Conservation (phyloP, 805 yeast genomes). For the Grigorovia yakushimaensis region DNA sequence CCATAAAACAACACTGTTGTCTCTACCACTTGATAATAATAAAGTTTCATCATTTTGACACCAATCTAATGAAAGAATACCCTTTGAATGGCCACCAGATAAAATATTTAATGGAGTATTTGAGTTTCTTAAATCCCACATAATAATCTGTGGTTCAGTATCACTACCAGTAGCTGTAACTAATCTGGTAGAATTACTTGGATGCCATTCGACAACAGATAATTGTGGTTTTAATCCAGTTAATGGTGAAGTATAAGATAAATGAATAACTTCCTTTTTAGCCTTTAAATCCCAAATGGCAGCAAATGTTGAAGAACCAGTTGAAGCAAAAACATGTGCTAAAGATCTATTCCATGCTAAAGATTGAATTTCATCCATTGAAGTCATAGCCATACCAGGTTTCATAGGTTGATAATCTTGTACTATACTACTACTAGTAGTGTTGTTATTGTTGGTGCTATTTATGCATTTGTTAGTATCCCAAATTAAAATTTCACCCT, state of each 20-base stretch:
- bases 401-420: slow-evolving; percentile 32
- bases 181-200: slow-evolving; percentile 72
- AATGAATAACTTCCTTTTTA: slow-evolving; percentile 78
- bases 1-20: slow-evolving; percentile 82
- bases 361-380: slow-evolving; percentile 69
- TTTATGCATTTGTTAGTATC: slow-evolving; percentile 60
- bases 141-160: slow-evolving; percentile 62
- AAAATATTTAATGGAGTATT: slow-evolving; percentile 76
- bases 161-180: slow-evolving; percentile 84
- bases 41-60: slow-evolving; percentile 70
- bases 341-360: slow-evolving; percentile 84
- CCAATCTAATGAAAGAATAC: slow-evolving; percentile 90
- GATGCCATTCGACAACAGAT: slow-evolving; percentile 91
- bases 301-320: slow-evolving; percentile 76
- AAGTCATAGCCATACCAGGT: slow-evolving; percentile 74
- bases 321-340: slow-evolving; percentile 81
- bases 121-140: slow-evolving; percentile 94
- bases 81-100: slow-evolving; percentile 66
- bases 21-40: slow-evolving; percentile 85
- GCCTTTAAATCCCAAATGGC: slow-evolving; percentile 91
- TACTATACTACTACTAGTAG: background rate
- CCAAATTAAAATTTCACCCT: slow-evolving; percentile 84
- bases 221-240: slow-evolving; percentile 52
- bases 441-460: slow-evolving; percentile 10
- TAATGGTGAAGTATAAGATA: slow-evolving; percentile 53